Evolutionary conservation across 2,329 filamentous ascomycete species (phyloP), one percentile per base, ranked within the genome.

Genomic region (Botrytis hyacinthi): DNA sequence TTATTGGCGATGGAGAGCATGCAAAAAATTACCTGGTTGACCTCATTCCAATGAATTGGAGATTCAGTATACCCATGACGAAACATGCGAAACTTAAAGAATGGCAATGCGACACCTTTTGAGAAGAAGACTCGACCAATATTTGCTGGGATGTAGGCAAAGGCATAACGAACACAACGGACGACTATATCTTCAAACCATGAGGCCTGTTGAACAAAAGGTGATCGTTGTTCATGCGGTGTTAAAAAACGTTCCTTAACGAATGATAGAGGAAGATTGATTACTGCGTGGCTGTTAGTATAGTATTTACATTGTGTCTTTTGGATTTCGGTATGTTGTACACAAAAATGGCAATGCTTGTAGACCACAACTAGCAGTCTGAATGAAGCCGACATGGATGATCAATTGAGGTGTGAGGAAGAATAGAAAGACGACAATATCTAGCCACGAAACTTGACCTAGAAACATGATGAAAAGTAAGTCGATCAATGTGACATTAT

Each of bases 91-190:
- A 93, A 96, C 68, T 87, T 85, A 74, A 95, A 81, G 80, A 95
- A 95, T 0, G 93, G 92, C 68, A 93, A 80, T 1, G 91, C 88
- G 16, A 96, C 92, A 46, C 84, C 81, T 82, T 91, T 93, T 10
- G 90, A 91, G 81, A 96, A 93, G 85, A 96, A 95, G 26, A 95
- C 90, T 57, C 91, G 87, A 8, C 90, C 91, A 40, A 95, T 87
- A 48, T 84, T 85, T 14, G 91, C 86, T 4, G 91, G 91, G 76
- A 95, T 89, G 75, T 88, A 87, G 40, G 90, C 88, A 80, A 95
- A 95, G 22, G 91, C 92, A 85, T 92, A 94, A 71, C 92, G 87
- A 51, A 96, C 92, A 79, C 91, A 94, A 74, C 92, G 87, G 74
- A 95, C 87, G 67, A 94, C 92, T 61, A 94, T 81, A 79, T 95